Base-by-base conservation (phyloP, 2,329 filamentous ascomycete genomes). In the Stagonosporopsis rhizophila region DNA sequence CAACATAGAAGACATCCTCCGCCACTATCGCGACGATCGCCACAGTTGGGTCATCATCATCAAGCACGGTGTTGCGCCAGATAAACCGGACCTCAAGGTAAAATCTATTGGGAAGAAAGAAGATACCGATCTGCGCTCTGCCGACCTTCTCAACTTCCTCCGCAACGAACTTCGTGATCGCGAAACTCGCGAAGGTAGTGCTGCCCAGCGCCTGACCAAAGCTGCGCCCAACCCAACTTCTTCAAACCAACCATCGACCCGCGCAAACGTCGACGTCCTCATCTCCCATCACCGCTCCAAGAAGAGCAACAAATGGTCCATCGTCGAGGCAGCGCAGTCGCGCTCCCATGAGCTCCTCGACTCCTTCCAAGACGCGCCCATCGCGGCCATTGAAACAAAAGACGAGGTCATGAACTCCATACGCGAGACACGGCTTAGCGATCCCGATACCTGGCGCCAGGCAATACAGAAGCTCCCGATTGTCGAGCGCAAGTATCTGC, bases 41-140 rank as follows among this genome's bases (percentile, higher is more conserved):
- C 90, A 96, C 74, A 89, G 85, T 23, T 98, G 93, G 91, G 87
- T 96, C 57, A 86, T 97, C 34, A 89, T 96, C 59, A 88, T 96
- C 68, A 96, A 96, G 73, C 89, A 90, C 85, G 77, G 87, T 76
- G 67, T 87, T 80, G 77, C 82, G 45, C 75, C 68, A 5, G 77
- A 81, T 37, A 82, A 83, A 47, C 82, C 82, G 2, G 77, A 78
- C 28, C 77, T 96, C 44, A 96, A 96, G 77, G 85, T 96, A 61
- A 91, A 89, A 71, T 91, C 86, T 12, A 85, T 93, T 69, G 84
- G 87, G 28, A 87, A 88, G 57, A 95, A 90, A 69, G 91, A 96
- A 58, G 81, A 87, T 8, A 85, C 84, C 4, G 95, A 98, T 62
- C 83, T 98, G 37, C 85, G 88, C 3, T 82, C 83, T 22, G 81